Conservation (phyloP, 345 rosid genomes). For the Iberis pinnata region DNA sequence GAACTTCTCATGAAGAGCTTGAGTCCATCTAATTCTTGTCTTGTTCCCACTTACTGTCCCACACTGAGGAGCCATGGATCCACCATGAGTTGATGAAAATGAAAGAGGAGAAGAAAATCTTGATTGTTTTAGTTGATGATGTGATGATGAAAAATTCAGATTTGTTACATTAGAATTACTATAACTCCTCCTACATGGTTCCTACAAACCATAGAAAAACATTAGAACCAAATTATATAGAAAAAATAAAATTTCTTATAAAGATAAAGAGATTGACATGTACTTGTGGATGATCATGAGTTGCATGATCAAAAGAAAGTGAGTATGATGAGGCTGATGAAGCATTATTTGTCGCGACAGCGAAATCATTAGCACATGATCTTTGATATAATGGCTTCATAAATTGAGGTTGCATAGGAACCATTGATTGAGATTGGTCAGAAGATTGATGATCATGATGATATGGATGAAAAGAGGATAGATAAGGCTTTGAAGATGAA, state of each 20-base stretch:
- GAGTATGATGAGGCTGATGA: constrained; percentile 24
- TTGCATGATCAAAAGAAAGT: constrained; percentile 38
- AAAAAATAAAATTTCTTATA: too few relatives aligned
- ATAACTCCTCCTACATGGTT: constrained; percentile 20
- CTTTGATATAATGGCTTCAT: constrained; percentile 21
- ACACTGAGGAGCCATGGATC: constrained; percentile 12
- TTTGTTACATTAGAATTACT: constrained; percentile 28
- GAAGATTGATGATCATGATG: constrained; percentile 20
- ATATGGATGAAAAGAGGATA: constrained; percentile 20
- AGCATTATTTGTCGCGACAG: background rate
- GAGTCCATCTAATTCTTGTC: constrained; percentile 81
- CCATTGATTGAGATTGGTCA: constrained; percentile 16
- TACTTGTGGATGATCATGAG: constrained; percentile 50
- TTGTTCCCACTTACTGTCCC: constrained; percentile 27
- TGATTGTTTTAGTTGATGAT: constrained; percentile 17
- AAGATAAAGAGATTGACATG: background rate
- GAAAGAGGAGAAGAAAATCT: constrained; percentile 15
- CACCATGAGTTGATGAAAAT: constrained; percentile 22
- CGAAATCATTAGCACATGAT: constrained; percentile 8
- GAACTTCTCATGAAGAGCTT: constrained; percentile 82
- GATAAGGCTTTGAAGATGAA: constrained; percentile 29
- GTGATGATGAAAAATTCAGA: constrained; percentile 25
- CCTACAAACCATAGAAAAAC: constrained; percentile 18
- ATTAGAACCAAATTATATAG: background rate
- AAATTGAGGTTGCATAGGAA: constrained; percentile 19